Conservation (phyloP, 176 grass and related monocot genomes). For the bread wheat (Triticum aestivum) region IWGSC_CS_RefSeq_v2.1 NC_057797.1:342384798-342385297, state of each 20-base stretch:
- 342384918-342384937: slow-evolving; percentile 81
- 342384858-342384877: slow-evolving; percentile 94
- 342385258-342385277: neutral
- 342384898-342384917: slow-evolving; percentile 85
- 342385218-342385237: too few species aligned
- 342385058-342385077: slow-evolving; percentile 24
- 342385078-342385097: slow-evolving; percentile 53
- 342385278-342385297: neutral
- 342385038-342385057: slow-evolving; percentile 49
- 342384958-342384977: slow-evolving; percentile 51
- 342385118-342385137: slow-evolving; percentile 58
- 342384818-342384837: slow-evolving; percentile 93
- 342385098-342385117: slow-evolving; percentile 37
- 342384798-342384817: slow-evolving; percentile 96
- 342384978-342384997: slow-evolving; percentile 44
- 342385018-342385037: slow-evolving; percentile 72
- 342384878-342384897: slow-evolving; percentile 80
- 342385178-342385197: neutral
- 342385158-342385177: slow-evolving; percentile 7
- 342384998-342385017: slow-evolving; percentile 49
- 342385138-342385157: slow-evolving; percentile 17
- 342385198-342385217: too few species aligned
- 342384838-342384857: slow-evolving; percentile 67
- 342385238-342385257: neutral
- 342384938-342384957: slow-evolving; percentile 61